Percentiles rank a stretch among this genome's conserved stretches.
phyloP scores from a whole-genome alignment of 192 early-diverging fungal species.

The Obelidium mucronatum region DNA sequence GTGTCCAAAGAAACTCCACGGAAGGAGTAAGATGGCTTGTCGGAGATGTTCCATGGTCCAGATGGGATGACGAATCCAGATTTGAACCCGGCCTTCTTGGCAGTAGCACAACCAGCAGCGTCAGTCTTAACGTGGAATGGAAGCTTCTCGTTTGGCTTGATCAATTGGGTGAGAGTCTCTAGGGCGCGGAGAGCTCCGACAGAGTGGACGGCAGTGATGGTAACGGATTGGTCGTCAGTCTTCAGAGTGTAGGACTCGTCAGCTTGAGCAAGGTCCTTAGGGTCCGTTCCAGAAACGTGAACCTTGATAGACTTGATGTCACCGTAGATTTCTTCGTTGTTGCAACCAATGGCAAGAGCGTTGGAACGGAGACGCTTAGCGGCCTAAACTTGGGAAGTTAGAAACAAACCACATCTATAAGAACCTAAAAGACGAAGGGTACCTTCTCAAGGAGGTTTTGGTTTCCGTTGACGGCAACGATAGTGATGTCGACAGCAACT shows the following conservation, averaged over 20 bases:
- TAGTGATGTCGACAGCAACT: not conserved
- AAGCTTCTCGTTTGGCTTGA: conserved; percentile 30
- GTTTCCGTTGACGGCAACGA: not conserved
- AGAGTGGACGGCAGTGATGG: conserved; percentile 62
- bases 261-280: conserved; percentile 43
- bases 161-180: conserved; percentile 75
- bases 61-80: conserved; percentile 26
- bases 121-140: conserved; percentile 54
- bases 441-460: not conserved
- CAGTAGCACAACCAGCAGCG: conserved; percentile 55
- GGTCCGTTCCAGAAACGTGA: conserved; percentile 8
- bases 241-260: conserved; percentile 34
- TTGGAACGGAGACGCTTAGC: not conserved
- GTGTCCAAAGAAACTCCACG: conserved; percentile 51
- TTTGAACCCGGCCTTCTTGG: not conserved
- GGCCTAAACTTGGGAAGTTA: not conserved
- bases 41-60: conserved; percentile 15
- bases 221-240: not conserved
- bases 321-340: not conserved
- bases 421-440: not conserved
- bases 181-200: conserved; percentile 78
- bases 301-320: not conserved
- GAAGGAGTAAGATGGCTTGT: conserved; percentile 25
- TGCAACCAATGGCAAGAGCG: not conserved
- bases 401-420: too few species aligned